Conservation (phyloP, 257 asterid species). For the Forsythia suspensa region DNA sequence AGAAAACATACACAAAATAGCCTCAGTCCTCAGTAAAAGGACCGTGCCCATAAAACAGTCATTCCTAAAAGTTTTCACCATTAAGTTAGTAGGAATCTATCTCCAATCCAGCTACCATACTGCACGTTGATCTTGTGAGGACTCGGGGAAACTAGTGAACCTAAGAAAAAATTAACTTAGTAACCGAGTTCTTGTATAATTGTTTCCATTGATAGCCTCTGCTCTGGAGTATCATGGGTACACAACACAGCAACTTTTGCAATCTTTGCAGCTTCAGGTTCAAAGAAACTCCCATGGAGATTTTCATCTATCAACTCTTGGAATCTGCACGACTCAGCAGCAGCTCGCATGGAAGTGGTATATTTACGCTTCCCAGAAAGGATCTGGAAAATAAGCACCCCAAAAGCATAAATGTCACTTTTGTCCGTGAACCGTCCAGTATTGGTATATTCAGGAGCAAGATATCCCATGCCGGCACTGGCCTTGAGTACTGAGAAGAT, state of each 20-base stretch:
- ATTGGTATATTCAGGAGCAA: constrained; percentile 85
- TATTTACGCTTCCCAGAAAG: constrained; percentile 68
- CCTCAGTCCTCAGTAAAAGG: constrained; percentile 17
- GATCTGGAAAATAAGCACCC: constrained; percentile 82
- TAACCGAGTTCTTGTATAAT: constrained; percentile 42
- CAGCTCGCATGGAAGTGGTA: constrained; percentile 44
- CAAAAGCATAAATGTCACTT: constrained; percentile 85
- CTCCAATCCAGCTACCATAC: constrained; percentile 24
- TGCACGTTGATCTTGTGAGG: constrained; percentile 5
- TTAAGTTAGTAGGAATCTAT: constrained; percentile 36
- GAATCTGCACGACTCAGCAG: constrained; percentile 53
- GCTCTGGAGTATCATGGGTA: constrained; percentile 68
- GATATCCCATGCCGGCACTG: constrained; percentile 93
- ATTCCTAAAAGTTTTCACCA: constrained; percentile 19
- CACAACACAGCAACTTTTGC: constrained; percentile 60
- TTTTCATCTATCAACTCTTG: constrained; percentile 60
- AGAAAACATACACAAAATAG: constrained; percentile 30
- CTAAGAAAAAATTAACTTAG: constrained; percentile 15
- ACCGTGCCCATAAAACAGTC: constrained; percentile 11
- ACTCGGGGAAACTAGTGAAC: not conserved
- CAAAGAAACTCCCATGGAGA: constrained; percentile 53
- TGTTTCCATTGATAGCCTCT: constrained; percentile 66
- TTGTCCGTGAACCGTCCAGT: constrained; percentile 89
- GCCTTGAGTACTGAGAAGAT: constrained; percentile 82
- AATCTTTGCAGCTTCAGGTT: constrained; percentile 53